Base-by-base conservation (phyloP, 2,329 filamentous ascomycete genomes). In the Cordyceps fumosorosea region DNA sequence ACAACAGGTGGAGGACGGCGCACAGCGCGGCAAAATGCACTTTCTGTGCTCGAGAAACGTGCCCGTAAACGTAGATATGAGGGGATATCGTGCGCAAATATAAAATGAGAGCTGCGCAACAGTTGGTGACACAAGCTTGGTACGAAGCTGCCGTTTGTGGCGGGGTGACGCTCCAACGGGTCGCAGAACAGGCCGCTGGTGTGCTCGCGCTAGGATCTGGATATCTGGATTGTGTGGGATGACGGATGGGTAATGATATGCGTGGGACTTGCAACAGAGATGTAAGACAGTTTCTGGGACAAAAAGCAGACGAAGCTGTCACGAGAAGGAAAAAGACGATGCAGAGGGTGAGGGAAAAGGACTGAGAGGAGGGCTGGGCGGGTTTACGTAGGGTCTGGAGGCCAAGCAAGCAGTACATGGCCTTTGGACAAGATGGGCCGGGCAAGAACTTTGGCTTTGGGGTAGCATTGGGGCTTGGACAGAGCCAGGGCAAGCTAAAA, bases 101-200 rank as follows among this genome's bases (percentile, higher is more conserved):
- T 12, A 24, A 51, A 16, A 51, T 20, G 22, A 42, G 45, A 51
- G 50, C 16, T 11, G 48, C 45, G n/a, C 60, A 57, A 24, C 45
- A 52, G 29, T 26, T 32, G 29, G 60, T 47, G 53, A 52, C 22
- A 37, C 60, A 45, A 34, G 42, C 37, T 54, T 44, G 26, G 18
- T 44, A 47, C 24, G 54, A 52, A 47, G 45, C 54, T 42, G 34
- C 40, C 47, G 60, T 62, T 57, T 58, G 53, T 52, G 54, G 54
- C 37, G 50, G 60, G 55, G 51, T 60, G 52, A 47, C 6, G 16
- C 60, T 62, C 53, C 54, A 57, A 53, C 54, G 11, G 60, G 60
- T 37, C 60, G 60, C 60, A 62, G 60, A 57, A 62, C 48, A 45
- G 54, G 60, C 60, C 60, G 60, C 53, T 40, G 34, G 5, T 11